Base-by-base conservation (phyloP, 2,329 filamentous ascomycete genomes). In the Diaporthe batatas region DNA sequence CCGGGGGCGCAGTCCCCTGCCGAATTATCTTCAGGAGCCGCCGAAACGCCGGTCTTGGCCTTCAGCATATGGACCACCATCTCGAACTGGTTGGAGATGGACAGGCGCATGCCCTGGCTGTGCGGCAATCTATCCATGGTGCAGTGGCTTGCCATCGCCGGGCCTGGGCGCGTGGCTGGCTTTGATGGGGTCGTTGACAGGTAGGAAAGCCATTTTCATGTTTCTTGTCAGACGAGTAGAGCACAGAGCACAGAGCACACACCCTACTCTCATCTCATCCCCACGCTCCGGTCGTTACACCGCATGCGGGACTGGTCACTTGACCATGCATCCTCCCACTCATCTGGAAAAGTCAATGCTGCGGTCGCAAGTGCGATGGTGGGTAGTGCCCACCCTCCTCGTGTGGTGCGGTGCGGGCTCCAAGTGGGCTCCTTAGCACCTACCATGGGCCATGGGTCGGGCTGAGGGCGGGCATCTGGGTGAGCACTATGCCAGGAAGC, bases 41-140 rank as follows among this genome's bases (percentile, higher is more conserved):
- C 75, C 75, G 89, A 87, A 80, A 88, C 87, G 73, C 92, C 94
- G 69, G 88, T 98, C 77, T 84, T 96, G 74, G 88, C 89, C 76
- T 98, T 96, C 87, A 90, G 89, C 78, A 81, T 94, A 68, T 98
- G 93, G 91, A 86, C 91, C 78, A 94, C 93, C 82, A 81, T 92
- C 72, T 91, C 91, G 75, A 91, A 90, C 81, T 83, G 97, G 75
- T 83, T 95, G 77, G 91, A 95, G 85, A 83, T 98, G 79, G 87
- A 92, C 77, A 82, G 86, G 76, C 93, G 94, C 82, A 97, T 98
- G 94, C 96, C 96, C 75, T 98, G 96, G 96, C 88, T 98, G 72
- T 88, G 87, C 79, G 94, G 94, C 80, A 85, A 90, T 77, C 81
- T 96, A 74, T 93, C 93, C 72, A 89, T 98, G 82, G 81, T 92